Base-by-base conservation (phyloP, 495 filamentous ascomycete species). In the Tuber umbilicatum region DNA sequence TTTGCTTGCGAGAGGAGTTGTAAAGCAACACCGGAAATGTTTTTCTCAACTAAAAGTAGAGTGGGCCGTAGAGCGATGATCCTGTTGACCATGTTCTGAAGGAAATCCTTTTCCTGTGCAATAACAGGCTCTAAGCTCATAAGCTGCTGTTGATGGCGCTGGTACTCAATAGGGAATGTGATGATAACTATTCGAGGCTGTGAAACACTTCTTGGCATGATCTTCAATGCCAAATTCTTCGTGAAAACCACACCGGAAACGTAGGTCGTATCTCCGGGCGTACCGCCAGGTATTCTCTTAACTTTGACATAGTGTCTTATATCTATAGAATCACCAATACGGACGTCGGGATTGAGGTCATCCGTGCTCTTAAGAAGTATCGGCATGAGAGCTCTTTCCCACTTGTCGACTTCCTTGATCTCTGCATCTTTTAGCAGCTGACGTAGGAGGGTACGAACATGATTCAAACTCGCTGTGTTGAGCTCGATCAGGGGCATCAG, bases 111-210 rank as follows among this genome's bases (percentile, higher is more conserved):
- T 84, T 99, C 96, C 83, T 98, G 96, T 55, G 94, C 92, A 78
- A 99, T 97, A 73, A 99, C 94, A 47, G 94, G 95, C 77, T 97
- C 93, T 37, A 99, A 85, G 77, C 96, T 98, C 95, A 99, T 98
- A 83, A 98, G 97, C 77, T 97, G 94, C 79, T 97, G 92, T 69
- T 87, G 85, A 78, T 97, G 94, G 45, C 95, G 90, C 60, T 94
- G 91, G 84, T 98, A 99, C 81, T 98, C 96, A 69, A 99, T 91
- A 12, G 96, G 91, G 82, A 99, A 99, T 10, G 93, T 93, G 42
- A 98, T 89, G 78, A 98, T 94, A 69, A 97, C 86, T 74, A 98
- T 97, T 39, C 93, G 90, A 4, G 96, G 96, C 72, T 91, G 89
- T 23, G 86, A 80, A 75, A 98, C 94, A 75, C 88, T 94, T 73